Base-by-base conservation (phyloP, 148 eudicot genomes). In the Camellia sinensis region DNA sequence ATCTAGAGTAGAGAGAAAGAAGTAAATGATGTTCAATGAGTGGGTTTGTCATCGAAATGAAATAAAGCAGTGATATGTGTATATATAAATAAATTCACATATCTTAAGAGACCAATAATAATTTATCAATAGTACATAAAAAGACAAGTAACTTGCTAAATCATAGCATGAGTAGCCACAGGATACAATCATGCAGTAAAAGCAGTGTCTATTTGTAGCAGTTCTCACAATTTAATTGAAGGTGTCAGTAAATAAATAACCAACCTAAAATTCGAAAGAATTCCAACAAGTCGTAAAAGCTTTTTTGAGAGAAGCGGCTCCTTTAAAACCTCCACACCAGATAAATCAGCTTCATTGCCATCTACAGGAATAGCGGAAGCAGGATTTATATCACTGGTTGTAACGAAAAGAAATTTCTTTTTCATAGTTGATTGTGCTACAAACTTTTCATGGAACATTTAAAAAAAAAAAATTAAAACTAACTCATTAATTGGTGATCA, bases 231-330 rank as follows among this genome's bases (percentile, higher is more conserved):
- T 53, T 53, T 44, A 59, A 19, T 63, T 41, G n/a, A 44, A 29
- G 29, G 50, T 71, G 60, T 45, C 76, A 22, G 44, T 13, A 80
- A 78, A 66, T n/a, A 22, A 45, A 76, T 21, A 77, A 84, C 94
- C 56, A 79, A 95, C 99, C 95, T 92, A 81, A 93, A 93, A 61
- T 15, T 88, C 70, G 93, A 92, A 75, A 96, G 89, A 80, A 97
- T 86, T 76, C 78, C 92, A 82, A 94, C 79, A 77, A 97, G 98
- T 65, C 80, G 73, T 76, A 88, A 85, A 74, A 94, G 83, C 91
- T 97, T 97, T 74, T 82, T 85, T 11, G 98, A 97, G 85, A 92
- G 90, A 85, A 80, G 84, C 50, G 99, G 98, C 91, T 94, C 97
- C 85, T 78, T 79, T 67, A 96, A 79, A 82, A 83, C 84, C 80